phyloP scores from a whole-genome alignment of 768 basidiomycete genomes.

The Xerocomus brunneocitrinus region DNA sequence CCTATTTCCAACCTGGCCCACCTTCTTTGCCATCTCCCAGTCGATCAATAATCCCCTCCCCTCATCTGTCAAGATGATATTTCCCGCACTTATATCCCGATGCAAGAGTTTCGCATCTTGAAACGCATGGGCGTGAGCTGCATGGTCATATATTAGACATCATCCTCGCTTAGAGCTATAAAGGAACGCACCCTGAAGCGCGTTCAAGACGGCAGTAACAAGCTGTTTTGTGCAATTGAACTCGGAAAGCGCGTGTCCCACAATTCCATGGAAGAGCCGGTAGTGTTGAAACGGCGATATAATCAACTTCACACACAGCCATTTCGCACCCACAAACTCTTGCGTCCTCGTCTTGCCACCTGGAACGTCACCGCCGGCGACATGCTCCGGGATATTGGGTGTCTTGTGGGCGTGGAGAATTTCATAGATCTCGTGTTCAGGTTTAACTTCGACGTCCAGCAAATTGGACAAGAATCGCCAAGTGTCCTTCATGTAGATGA shows the following conservation, averaged over 20 bases:
- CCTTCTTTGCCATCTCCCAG: constrained; percentile 19
- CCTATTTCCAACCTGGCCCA: neutral
- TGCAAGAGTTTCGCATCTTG: constrained; percentile 16
- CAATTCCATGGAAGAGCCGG: neutral
- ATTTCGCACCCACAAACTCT: neutral
- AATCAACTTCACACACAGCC: neutral
- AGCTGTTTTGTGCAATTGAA: neutral
- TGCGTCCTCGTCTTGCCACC: constrained; percentile 1
- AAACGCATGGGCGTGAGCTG: constrained; percentile 23
- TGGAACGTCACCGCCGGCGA: neutral
- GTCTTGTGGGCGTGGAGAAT: neutral
- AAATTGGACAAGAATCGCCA: neutral
- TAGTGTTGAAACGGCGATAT: constrained; percentile 1
- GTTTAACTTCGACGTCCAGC: neutral
- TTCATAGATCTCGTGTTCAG: constrained; percentile 1
- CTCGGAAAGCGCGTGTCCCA: neutral
- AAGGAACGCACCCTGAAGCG: neutral
- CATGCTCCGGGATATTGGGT: neutral
- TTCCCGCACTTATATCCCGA: constrained; percentile 27
- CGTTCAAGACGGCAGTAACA: neutral
- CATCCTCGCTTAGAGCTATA: neutral
- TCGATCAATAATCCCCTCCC: constrained; percentile 22
- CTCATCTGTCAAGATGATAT: constrained; percentile 19
- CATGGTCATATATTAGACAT: too few relatives aligned
- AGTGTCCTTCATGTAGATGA: constrained; percentile 5